These are phyloP conservation scores for Blepharisma undulans DNA, from an alignment of 169 alveolate genomes.

Conservation along the genomic window DNA sequence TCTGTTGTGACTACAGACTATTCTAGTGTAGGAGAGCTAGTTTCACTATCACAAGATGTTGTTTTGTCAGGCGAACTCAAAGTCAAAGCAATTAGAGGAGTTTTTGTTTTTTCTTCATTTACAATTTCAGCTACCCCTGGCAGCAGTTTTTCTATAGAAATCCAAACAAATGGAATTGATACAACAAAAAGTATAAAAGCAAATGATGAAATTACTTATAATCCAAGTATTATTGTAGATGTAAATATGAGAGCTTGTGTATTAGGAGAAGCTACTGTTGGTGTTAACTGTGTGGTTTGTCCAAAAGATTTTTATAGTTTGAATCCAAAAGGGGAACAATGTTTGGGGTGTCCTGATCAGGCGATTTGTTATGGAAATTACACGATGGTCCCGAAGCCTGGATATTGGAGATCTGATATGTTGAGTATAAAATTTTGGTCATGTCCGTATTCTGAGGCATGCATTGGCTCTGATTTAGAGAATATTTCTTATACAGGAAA, in stretches of 20 bases:
- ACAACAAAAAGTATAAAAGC: not conserved
- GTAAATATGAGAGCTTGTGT: not conserved
- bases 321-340: not conserved
- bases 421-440: slow-evolving; percentile 32
- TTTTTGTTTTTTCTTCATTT: not conserved
- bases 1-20: not conserved
- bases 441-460: slow-evolving; percentile 46
- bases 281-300: not conserved
- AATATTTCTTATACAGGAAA: not conserved
- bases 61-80: not conserved
- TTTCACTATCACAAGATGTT: not conserved
- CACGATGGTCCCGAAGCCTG: not conserved
- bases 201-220: not conserved
- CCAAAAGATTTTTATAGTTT: not conserved
- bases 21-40: not conserved
- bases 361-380: slow-evolving; percentile 11
- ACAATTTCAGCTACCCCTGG: not conserved
- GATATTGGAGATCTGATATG: slow-evolving; percentile 50
- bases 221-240: not conserved
- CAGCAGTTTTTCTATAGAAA: not conserved
- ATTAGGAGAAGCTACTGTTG: not conserved
- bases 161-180: not conserved
- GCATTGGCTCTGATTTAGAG: not conserved
- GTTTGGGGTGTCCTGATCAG: slow-evolving; percentile 3
- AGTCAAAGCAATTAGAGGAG: not conserved